Evolutionary conservation across 495 filamentous ascomycete genomes (phyloP).

Genomic region (Bathelium albidoporum): DNA sequence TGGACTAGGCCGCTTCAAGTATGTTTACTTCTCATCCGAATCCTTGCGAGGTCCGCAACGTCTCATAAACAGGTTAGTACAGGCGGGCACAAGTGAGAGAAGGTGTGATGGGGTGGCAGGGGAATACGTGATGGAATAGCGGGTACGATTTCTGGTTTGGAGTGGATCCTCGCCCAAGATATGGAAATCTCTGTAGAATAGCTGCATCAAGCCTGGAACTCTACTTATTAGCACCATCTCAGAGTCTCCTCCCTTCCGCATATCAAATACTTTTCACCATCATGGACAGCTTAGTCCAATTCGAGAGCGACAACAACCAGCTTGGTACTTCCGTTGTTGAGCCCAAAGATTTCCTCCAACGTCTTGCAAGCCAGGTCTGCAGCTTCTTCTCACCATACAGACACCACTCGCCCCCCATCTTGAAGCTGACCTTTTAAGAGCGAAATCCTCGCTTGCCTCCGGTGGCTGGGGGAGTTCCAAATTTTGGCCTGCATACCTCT

Average conservation of each 20-base stretch:
- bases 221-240: too few relatives aligned
- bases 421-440: conserved; percentile 17
- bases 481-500: conserved; percentile 36
- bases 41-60: too few relatives aligned
- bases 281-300: background rate
- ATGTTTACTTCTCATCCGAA: too few relatives aligned
- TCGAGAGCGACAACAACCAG: background rate
- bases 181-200: too few relatives aligned
- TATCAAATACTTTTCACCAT: background rate
- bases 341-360: conserved; percentile 6
- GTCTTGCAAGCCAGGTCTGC: conserved; percentile 5
- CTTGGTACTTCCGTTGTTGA: background rate
- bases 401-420: background rate
- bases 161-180: too few relatives aligned
- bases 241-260: background rate
- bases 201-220: too few relatives aligned
- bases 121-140: too few relatives aligned
- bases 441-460: conserved; percentile 33
- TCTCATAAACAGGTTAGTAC: too few relatives aligned
- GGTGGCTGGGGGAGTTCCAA: conserved; percentile 38
- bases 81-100: too few relatives aligned
- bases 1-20: too few relatives aligned
- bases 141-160: too few relatives aligned
- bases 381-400: background rate
- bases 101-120: too few relatives aligned